Evolutionary conservation across 352 stramenopile genomes (phyloP).

Genomic region (Lagenidium giganteum): DNA sequence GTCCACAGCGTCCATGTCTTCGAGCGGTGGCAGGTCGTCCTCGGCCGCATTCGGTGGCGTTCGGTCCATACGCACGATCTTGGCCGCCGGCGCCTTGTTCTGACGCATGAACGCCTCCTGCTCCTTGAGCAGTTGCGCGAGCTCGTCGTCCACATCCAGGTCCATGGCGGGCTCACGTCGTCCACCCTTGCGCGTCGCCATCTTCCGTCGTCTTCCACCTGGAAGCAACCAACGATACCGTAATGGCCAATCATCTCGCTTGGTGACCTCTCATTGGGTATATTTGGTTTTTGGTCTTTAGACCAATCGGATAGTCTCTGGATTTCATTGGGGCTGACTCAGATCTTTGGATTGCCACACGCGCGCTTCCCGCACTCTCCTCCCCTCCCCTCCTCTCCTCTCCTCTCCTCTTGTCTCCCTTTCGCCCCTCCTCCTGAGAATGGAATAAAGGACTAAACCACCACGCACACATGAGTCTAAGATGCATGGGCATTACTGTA

Average conservation of each 20-base stretch:
- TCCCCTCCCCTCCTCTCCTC: not conserved
- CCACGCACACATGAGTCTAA: too few relatives aligned
- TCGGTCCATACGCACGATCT: conserved; percentile 31
- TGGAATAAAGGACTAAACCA: too few relatives aligned
- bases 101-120: conserved; percentile 74
- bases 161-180: conserved; percentile 3
- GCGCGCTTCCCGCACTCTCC: not conserved
- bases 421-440: not conserved
- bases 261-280: too few relatives aligned
- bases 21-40: not conserved
- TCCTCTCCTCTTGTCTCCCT: not conserved
- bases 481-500: too few relatives aligned
- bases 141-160: conserved; percentile 71
- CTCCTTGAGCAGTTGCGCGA: conserved; percentile 74
- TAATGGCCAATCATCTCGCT: too few relatives aligned
- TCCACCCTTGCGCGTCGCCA: conserved; percentile 11
- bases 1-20: not conserved
- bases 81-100: conserved; percentile 51
- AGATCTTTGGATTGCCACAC: too few relatives aligned
- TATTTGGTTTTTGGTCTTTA: too few relatives aligned
- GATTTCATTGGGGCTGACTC: too few relatives aligned
- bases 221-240: too few relatives aligned
- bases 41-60: not conserved
- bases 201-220: too few relatives aligned
- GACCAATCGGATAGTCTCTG: too few relatives aligned